phyloP scores from a whole-genome alignment of 768 basidiomycete genomes.

The Gloeopeniophorella convolvens region DNA sequence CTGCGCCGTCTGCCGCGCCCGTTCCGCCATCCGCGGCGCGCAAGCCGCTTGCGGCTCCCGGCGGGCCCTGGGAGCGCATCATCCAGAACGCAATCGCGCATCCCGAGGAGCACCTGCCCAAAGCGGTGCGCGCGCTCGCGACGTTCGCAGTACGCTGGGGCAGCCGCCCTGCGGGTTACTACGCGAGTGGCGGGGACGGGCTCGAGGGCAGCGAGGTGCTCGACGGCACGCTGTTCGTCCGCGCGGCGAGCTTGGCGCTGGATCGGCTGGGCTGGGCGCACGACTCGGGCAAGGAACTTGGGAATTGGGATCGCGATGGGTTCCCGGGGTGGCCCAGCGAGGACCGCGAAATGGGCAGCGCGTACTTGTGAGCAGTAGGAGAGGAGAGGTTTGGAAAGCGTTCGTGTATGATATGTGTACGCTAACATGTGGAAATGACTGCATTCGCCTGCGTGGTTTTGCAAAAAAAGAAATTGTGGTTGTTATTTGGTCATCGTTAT shows the following conservation, averaged over 20 bases:
- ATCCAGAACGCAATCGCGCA: constrained; percentile 47
- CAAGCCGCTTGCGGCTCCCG: constrained; percentile 11
- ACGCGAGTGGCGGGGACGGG: constrained; percentile 22
- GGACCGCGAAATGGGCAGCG: not conserved
- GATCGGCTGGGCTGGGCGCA: constrained; percentile 24
- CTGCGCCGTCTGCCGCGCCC: constrained; percentile 24
- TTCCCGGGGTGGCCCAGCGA: not conserved
- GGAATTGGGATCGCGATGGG: constrained; percentile 5
- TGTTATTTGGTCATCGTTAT: no score
- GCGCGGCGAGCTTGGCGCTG: constrained; percentile 47
- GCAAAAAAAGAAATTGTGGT: no score
- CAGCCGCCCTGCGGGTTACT: constrained; percentile 29
- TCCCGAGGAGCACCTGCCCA: constrained; percentile 52
- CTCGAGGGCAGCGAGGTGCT: constrained; percentile 45
- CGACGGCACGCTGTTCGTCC: constrained; percentile 60
- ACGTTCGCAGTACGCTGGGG: constrained; percentile 44
- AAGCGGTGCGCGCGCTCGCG: constrained; percentile 44
- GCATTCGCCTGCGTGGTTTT: no score
- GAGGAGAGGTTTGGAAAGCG: not conserved
- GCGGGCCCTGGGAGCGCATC: constrained; percentile 47
- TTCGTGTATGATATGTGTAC: not conserved
- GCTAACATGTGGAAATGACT: no score
- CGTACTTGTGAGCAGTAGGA: not conserved
- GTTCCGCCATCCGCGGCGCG: constrained; percentile 14
- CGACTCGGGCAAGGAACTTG: constrained; percentile 8